phyloP scores from a whole-genome alignment of 768 basidiomycete species.

The Leccinum olivaceopallidum region DNA sequence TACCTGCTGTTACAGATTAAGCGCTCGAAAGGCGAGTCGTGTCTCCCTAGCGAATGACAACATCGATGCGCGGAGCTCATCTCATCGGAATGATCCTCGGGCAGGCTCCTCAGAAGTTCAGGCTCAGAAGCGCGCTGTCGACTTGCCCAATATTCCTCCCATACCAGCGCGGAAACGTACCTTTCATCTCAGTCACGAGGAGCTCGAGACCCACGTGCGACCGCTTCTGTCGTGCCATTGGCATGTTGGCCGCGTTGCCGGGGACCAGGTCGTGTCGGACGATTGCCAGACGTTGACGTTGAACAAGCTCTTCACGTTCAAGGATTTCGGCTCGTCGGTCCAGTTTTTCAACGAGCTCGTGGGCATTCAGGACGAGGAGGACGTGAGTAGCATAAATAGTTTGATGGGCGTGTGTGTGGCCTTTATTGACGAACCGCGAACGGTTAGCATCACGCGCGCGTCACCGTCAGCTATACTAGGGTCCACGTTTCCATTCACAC shows the following conservation, averaged over 20 bases:
- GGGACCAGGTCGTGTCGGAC: background rate
- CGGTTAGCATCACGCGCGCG: slow-evolving; percentile 34
- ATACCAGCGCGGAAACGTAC: slow-evolving; percentile 35
- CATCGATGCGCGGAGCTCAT: background rate
- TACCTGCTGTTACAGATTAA: slow-evolving; percentile 12
- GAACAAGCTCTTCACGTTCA: slow-evolving; percentile 32
- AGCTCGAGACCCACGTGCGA: slow-evolving; percentile 35
- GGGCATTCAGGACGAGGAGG: slow-evolving; percentile 31
- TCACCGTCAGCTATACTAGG: slow-evolving; percentile 26
- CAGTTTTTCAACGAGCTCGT: slow-evolving; percentile 32
- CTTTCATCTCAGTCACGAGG: slow-evolving; percentile 34
- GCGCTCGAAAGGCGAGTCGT: slow-evolving; percentile 23
- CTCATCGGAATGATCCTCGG: background rate
- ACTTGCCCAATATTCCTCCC: slow-evolving; percentile 28
- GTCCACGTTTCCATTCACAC: slow-evolving; percentile 29
- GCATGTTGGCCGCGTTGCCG: slow-evolving; percentile 23
- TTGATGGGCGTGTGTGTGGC: background rate
- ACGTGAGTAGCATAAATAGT: slow-evolving; percentile 24
- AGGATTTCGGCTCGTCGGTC: slow-evolving; percentile 23
- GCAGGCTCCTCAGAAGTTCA: slow-evolving; percentile 23
- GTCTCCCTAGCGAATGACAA: background rate
- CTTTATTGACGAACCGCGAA: slow-evolving; percentile 1
- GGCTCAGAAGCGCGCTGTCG: slow-evolving; percentile 10
- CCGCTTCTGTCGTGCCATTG: slow-evolving; percentile 39
- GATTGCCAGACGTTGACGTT: slow-evolving; percentile 21